phyloP scores from a whole-genome alignment of 331 rosid genomes.

The Stylosanthes scabra region DNA sequence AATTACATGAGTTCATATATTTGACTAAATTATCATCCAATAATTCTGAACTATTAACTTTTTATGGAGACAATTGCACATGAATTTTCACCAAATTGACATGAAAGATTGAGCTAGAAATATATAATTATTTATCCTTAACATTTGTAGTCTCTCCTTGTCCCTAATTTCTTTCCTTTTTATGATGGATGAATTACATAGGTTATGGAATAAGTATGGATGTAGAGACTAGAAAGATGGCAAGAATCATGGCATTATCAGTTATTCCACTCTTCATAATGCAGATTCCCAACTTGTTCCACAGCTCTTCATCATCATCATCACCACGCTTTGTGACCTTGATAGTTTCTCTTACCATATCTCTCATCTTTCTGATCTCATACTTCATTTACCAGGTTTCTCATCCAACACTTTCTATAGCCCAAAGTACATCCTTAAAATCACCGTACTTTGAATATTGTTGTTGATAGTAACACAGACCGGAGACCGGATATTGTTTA shows the following conservation, averaged over 20 bases:
- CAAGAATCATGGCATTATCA: slow-evolving; percentile 62
- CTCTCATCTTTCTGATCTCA: slow-evolving; percentile 51
- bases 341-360: slow-evolving; percentile 51
- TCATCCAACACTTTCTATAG: slow-evolving; percentile 12
- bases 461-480: neutral
- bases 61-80: no score
- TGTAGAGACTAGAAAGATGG: slow-evolving; percentile 55
- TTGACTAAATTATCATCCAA: no score
- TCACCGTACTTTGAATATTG: neutral
- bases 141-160: no score
- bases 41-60: no score
- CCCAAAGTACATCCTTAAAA: no score
- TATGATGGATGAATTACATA: slow-evolving; percentile 11
- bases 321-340: slow-evolving; percentile 37
- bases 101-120: no score
- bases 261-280: slow-evolving; percentile 58
- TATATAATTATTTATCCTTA: no score
- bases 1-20: no score
- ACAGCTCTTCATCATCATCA: slow-evolving; percentile 32
- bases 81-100: no score
- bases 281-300: slow-evolving; percentile 53
- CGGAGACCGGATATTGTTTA: no score
- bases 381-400: slow-evolving; percentile 73
- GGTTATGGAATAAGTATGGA: slow-evolving; percentile 63
- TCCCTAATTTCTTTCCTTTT: no score